phyloP scores from a whole-genome alignment of 495 filamentous ascomycete species.

The Podospora australis region DNA sequence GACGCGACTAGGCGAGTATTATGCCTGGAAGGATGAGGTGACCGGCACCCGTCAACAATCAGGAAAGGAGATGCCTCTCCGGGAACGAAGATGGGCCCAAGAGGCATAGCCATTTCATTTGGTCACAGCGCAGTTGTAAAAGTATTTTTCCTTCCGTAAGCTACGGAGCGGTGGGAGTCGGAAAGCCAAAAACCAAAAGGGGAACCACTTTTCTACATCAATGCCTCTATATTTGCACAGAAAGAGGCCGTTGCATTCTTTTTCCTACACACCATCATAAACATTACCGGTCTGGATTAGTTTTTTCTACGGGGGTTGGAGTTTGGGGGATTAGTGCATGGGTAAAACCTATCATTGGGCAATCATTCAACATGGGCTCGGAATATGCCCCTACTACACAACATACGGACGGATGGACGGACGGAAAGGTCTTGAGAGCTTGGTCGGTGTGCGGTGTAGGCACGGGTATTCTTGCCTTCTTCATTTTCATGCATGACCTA shows the following conservation, averaged over 20 bases:
- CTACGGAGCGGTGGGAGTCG: neutral
- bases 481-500: neutral
- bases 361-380: slow-evolving; percentile 26
- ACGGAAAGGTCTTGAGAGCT: slow-evolving; percentile 2
- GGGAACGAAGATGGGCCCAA: slow-evolving; percentile 81
- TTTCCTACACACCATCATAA: no score
- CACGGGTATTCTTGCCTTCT: neutral
- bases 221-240: no score
- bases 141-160: no score
- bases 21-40: slow-evolving; percentile 77
- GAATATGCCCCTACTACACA: slow-evolving; percentile 3
- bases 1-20: slow-evolving; percentile 83
- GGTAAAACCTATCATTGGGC: slow-evolving; percentile 8
- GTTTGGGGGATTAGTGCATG: slow-evolving; percentile 9
- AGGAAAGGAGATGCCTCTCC: slow-evolving; percentile 57
- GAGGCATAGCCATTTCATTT: slow-evolving; percentile 24
- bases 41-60: slow-evolving; percentile 52
- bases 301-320: neutral
- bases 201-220: no score
- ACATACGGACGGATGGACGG: slow-evolving; percentile 1
- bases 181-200: neutral
- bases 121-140: no score
- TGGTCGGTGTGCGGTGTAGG: no score
- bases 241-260: no score
- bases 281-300: no score